Evolutionary conservation across 225 moss, liverwort and hornwort species (phyloP).

Genomic region (Rhytidiadelphus loreus): DNA sequence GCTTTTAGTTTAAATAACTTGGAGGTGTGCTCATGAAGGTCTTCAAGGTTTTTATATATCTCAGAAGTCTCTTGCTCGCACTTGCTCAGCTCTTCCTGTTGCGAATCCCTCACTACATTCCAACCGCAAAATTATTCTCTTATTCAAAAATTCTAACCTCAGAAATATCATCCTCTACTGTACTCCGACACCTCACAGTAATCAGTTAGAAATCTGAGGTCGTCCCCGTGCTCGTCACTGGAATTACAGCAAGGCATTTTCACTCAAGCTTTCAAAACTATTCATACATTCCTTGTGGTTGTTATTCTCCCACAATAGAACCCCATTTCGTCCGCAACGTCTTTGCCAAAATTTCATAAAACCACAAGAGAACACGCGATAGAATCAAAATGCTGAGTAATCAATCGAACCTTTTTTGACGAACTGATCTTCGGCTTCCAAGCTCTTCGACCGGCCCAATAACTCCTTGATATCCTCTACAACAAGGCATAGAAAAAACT

Average conservation of each 20-base stretch:
- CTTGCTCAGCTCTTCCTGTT: constrained; percentile 36
- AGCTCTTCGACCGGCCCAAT: constrained; percentile 10
- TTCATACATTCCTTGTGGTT: not conserved
- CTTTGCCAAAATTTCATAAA: not conserved
- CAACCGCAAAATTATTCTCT: not conserved
- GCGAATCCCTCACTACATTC: constrained; percentile 30
- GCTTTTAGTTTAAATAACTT: constrained; percentile 44
- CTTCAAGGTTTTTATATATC: constrained; percentile 24
- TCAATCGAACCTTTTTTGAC: constrained; percentile 22
- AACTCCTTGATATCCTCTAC: constrained; percentile 35
- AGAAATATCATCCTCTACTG: not conserved
- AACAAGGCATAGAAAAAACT: not conserved
- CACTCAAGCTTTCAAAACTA: not conserved
- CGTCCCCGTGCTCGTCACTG: not conserved
- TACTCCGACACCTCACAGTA: not conserved
- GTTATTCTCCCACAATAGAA: not conserved
- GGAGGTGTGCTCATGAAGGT: constrained; percentile 32
- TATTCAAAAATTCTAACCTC: not conserved
- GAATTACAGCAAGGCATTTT: not conserved
- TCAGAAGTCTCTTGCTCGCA: constrained; percentile 23
- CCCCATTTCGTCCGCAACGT: not conserved
- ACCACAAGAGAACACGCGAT: not conserved
- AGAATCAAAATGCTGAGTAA: not conserved
- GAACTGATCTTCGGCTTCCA: constrained; percentile 40
- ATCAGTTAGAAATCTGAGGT: not conserved